Percentiles rank a stretch among this genome's conserved stretches.
These are phyloP conservation scores for Chenopodium album DNA, from an alignment of 148 eudicot genomes.

Conservation along the genomic window DNA sequence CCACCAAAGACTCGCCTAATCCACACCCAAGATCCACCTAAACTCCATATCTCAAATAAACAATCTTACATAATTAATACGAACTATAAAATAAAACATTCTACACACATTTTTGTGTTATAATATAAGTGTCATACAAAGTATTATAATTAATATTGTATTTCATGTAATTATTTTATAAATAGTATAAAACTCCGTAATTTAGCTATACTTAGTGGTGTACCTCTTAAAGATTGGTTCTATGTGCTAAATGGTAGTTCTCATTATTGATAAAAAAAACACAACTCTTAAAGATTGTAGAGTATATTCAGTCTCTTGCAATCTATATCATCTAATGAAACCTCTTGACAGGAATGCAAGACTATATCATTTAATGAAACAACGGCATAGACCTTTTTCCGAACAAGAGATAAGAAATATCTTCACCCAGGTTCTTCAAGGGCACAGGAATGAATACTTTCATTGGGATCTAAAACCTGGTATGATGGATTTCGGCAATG, in stretches of 20 bases:
- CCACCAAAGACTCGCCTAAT: no score
- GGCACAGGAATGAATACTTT: constrained; percentile 83
- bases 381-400: constrained; percentile 56
- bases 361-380: constrained; percentile 80
- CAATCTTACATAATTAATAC: no score
- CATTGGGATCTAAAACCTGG: constrained; percentile 98
- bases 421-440: constrained; percentile 75
- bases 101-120: no score
- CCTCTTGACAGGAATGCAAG: constrained; percentile 57
- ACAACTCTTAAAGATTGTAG: not conserved
- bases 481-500: constrained; percentile 28
- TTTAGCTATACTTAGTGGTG: not conserved
- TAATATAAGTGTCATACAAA: no score
- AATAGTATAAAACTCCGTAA: not conserved
- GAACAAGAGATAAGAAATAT: constrained; percentile 77
- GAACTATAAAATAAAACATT: no score
- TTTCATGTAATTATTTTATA: no score
- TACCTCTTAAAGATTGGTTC: not conserved
- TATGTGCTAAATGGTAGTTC: not conserved
- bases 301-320: not conserved
- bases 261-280: not conserved
- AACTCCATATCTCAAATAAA: no score
- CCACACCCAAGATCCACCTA: no score
- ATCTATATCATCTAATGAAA: not conserved
- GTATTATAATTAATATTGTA: no score